Base-by-base conservation (phyloP, 2,329 filamentous ascomycete species). In the Colletotrichum tropicicola region DNA sequence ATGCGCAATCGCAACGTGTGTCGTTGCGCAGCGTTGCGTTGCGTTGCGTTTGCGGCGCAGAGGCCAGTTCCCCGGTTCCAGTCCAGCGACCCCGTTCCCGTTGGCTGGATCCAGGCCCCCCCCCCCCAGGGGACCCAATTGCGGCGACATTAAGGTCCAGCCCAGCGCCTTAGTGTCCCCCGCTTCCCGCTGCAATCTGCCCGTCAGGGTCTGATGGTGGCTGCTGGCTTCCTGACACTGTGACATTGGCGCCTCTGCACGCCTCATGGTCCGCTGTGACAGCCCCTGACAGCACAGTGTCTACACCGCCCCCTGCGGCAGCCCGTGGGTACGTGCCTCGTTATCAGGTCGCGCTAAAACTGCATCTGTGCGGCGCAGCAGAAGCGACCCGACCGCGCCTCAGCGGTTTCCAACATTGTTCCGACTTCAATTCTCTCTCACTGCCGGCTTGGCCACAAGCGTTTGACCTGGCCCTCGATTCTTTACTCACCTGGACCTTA, bases 11-110 rank as follows among this genome's bases (percentile, higher is more conserved):
- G 43, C 61, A 56, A 65, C 57, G 57, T 65, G 58, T 65, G 61
- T 60, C 48, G 61, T 61, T 57, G 52, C 52, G 37, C 27, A n/a
- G 57, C 57, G 48, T 60, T 48, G 58, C 51, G 57, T 65, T 65
- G 61, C 61, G 61, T 61, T 62, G 62, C 62, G 28, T 65, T 51
- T 65, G 57, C 58, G 62, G 52, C 57, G 57, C 57, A 56, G 54
- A 47, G 39, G 47, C 30, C 47, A 59, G 23, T 43, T 41, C 55
- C 55, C 47, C 47, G 37, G 23, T 23, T 37, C 15, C n/a, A 43
- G 43, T 23, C 43, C 17, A 51, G 28, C n/a, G 10, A 25, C 17
- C 44, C 43, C n/a, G 17, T 43, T 21, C 15, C 27, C 41, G 27
- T 35, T 45, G 39, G 41, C 52, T 56, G 27, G 41, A 45, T 25